Conservation (phyloP, 1,284 basidiomycete genomes). For the Spongiforma sp. region DNA sequence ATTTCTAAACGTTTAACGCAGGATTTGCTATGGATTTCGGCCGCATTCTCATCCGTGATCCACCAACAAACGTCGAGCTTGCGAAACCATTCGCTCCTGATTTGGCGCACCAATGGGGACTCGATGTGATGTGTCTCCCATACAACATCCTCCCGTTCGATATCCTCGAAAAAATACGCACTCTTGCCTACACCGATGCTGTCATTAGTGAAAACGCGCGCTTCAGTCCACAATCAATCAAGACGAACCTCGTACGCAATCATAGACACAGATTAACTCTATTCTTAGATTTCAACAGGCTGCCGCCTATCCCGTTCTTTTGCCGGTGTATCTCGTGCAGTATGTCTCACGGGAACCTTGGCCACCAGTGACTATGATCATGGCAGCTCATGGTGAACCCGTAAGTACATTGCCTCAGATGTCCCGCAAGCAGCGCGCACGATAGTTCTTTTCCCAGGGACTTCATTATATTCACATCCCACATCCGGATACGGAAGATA, state of each 20-base stretch:
- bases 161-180: conserved; percentile 28
- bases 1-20: conserved; percentile 10
- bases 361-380: conserved; percentile 39
- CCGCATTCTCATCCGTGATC: conserved; percentile 31
- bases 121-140: conserved; percentile 42
- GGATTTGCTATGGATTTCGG: conserved; percentile 38
- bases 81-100: conserved; percentile 40
- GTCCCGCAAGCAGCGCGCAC: conserved; percentile 2
- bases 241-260: conserved; percentile 37
- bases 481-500: conserved; percentile 23
- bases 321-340: conserved; percentile 46
- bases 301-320: conserved; percentile 48
- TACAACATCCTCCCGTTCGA: conserved; percentile 40
- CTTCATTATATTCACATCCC: conserved; percentile 37
- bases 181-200: conserved; percentile 29
- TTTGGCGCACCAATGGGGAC: conserved; percentile 39
- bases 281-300: conserved; percentile 32
- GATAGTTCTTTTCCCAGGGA: conserved; percentile 20
- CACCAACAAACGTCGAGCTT: conserved; percentile 14
- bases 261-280: not conserved
- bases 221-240: conserved; percentile 40
- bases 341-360: conserved; percentile 34
- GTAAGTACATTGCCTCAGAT: conserved; percentile 24
- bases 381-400: conserved; percentile 37
- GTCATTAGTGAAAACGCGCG: conserved; percentile 33